Evolutionary conservation across 176 grass and related monocot species (phyloP).

Genomic region (Cenchrus americanus): DNA sequence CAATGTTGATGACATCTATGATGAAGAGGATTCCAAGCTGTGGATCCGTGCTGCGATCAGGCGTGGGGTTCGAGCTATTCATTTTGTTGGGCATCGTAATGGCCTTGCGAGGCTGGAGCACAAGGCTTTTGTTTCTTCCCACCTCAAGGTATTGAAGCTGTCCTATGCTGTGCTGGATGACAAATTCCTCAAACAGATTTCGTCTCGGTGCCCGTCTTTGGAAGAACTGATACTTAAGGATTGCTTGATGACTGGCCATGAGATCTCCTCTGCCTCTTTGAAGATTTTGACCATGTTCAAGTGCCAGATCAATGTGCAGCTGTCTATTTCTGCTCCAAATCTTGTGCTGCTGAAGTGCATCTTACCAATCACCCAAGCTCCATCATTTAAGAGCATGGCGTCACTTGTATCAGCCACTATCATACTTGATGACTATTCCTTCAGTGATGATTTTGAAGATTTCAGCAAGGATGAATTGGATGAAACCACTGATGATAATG

Average conservation of each 20-base stretch:
- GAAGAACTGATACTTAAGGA: slow-evolving; percentile 35
- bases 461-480: slow-evolving; percentile 1
- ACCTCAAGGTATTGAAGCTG: slow-evolving; percentile 42
- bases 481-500: slow-evolving; percentile 24
- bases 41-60: slow-evolving; percentile 8
- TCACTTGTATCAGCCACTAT: slow-evolving; percentile 23
- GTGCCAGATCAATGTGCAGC: neutral
- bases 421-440: slow-evolving; percentile 21
- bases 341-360: slow-evolving; percentile 6
- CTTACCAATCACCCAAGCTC: slow-evolving; percentile 22
- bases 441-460: slow-evolving; percentile 3
- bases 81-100: slow-evolving; percentile 9
- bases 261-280: slow-evolving; percentile 1
- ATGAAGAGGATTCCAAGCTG: neutral
- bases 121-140: neutral
- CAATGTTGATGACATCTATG: neutral
- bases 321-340: slow-evolving; percentile 2
- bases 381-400: slow-evolving; percentile 16
- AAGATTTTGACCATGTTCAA: slow-evolving; percentile 32
- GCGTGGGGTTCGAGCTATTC: neutral
- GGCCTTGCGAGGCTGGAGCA: neutral
- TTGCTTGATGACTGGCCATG: neutral
- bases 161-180: slow-evolving; percentile 6
- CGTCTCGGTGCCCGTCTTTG: slow-evolving; percentile 13
- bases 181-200: slow-evolving; percentile 2